These are phyloP conservation scores for Jaminaea rosea DNA, from an alignment of 1,284 basidiomycete species.

Conservation along the genomic window DNA sequence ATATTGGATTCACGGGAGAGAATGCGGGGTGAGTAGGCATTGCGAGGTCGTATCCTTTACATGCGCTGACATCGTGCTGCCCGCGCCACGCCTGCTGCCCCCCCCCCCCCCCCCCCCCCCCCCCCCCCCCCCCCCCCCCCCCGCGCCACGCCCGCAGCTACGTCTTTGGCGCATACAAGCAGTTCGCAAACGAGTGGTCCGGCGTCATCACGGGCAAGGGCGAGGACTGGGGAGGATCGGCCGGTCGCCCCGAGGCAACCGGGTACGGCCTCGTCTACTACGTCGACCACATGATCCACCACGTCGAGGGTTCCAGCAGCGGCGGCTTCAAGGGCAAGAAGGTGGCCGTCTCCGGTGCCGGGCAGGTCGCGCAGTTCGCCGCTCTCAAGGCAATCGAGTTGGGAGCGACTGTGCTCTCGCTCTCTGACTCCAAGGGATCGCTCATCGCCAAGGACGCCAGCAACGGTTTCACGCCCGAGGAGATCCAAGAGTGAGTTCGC, in stretches of 20 bases:
- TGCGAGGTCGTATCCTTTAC: too few relatives aligned
- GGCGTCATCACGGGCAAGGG: conserved; percentile 73
- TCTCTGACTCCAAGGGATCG: conserved; percentile 68
- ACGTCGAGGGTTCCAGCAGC: conserved; percentile 42
- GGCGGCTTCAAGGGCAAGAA: conserved; percentile 52
- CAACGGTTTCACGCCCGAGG: conserved; percentile 49
- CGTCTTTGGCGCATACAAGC: conserved; percentile 55
- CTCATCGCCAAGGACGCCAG: conserved; percentile 54
- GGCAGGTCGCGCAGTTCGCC: conserved; percentile 68
- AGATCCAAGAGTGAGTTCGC: conserved; percentile 48
- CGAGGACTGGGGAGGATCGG: conserved; percentile 56
- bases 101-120: too few relatives aligned
- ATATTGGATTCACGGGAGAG: conserved; percentile 57
- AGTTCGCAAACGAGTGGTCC: conserved; percentile 64
- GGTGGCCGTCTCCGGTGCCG: conserved; percentile 62
- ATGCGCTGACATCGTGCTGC: too few relatives aligned
- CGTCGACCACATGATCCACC: conserved; percentile 58
- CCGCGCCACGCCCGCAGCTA: too few relatives aligned
- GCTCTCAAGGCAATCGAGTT: conserved; percentile 72
- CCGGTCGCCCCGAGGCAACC: conserved; percentile 43
- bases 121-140: too few relatives aligned
- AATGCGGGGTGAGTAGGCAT: too few relatives aligned
- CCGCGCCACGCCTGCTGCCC: too few relatives aligned
- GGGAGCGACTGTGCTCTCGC: conserved; percentile 64
- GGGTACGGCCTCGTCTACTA: conserved; percentile 71